Conservation (phyloP, 2,329 filamentous ascomycete species). For the Pseudocercospora macadamiae region DNA sequence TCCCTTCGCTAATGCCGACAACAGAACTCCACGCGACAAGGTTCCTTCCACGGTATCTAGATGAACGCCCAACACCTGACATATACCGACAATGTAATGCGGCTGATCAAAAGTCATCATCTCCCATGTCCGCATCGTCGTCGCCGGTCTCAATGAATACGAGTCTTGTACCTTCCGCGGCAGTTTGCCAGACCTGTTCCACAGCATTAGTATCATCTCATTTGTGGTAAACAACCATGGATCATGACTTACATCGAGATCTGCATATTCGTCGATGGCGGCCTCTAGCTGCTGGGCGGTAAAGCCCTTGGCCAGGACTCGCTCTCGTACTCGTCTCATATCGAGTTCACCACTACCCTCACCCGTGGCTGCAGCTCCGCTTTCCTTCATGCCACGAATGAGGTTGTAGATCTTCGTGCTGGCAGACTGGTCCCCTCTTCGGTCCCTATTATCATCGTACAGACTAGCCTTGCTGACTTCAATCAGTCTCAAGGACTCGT, state of each 20-base stretch:
- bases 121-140: constrained; percentile 43
- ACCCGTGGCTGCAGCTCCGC: constrained; percentile 76
- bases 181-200: constrained; percentile 58
- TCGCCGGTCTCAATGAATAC: constrained; percentile 59
- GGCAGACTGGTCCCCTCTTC: constrained; percentile 71
- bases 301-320: constrained; percentile 94
- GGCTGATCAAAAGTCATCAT: constrained; percentile 35
- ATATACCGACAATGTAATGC: constrained; percentile 1
- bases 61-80: constrained; percentile 21
- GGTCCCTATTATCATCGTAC: constrained; percentile 68
- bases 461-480: constrained; percentile 93
- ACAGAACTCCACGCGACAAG: not conserved
- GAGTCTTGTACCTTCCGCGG: constrained; percentile 56
- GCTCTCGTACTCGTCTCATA: constrained; percentile 83
- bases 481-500: constrained; percentile 87
- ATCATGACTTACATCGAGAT: constrained; percentile 76
- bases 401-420: constrained; percentile 94
- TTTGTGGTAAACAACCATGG: not conserved
- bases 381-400: constrained; percentile 83
- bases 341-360: constrained; percentile 78
- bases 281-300: constrained; percentile 89
- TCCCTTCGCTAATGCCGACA: constrained; percentile 20
- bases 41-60: constrained; percentile 2
- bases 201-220: constrained; percentile 36
- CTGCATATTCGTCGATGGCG: constrained; percentile 86